These are phyloP conservation scores for Cucurbita argyrosperma DNA, from an alignment of 306 rosid species.

Conservation along the genomic window DNA sequence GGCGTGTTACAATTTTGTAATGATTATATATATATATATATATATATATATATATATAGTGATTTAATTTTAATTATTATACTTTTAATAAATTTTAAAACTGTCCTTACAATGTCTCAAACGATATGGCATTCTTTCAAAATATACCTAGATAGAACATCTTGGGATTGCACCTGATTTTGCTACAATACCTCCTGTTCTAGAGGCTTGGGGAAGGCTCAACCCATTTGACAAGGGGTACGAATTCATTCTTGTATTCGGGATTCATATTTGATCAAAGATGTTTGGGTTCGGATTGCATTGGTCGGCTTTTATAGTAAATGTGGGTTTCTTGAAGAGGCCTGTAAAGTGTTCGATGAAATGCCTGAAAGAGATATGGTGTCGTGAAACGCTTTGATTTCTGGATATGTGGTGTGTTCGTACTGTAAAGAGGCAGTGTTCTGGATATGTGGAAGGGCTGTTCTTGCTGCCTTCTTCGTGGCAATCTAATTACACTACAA, in stretches of 20 bases:
- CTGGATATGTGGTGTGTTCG: constrained; percentile 23
- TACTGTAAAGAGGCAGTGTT: constrained; percentile 14
- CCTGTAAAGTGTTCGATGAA: constrained; percentile 22
- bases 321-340: constrained; percentile 23
- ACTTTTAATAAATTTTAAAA: too few relatives aligned
- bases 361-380: constrained; percentile 28
- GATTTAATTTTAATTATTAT: too few relatives aligned
- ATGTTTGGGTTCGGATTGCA: constrained; percentile 31
- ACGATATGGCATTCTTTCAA: constrained; percentile 24
- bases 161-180: constrained; percentile 15
- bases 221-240: constrained; percentile 18
- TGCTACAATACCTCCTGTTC: constrained; percentile 25
- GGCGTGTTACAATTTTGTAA: neutral
- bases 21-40: too few relatives aligned
- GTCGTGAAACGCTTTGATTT: constrained; percentile 30
- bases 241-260: constrained; percentile 15
- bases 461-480: neutral
- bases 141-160: constrained; percentile 32
- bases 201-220: constrained; percentile 31
- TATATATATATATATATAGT: too few relatives aligned
- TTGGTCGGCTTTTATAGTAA: constrained; percentile 31
- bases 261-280: constrained; percentile 7
- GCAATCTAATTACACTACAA: too few relatives aligned
- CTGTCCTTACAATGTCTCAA: neutral
- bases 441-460: neutral